Evolutionary conservation across 2,329 filamentous ascomycete genomes (phyloP).

Genomic region (Pseudomassariella vexata): DNA sequence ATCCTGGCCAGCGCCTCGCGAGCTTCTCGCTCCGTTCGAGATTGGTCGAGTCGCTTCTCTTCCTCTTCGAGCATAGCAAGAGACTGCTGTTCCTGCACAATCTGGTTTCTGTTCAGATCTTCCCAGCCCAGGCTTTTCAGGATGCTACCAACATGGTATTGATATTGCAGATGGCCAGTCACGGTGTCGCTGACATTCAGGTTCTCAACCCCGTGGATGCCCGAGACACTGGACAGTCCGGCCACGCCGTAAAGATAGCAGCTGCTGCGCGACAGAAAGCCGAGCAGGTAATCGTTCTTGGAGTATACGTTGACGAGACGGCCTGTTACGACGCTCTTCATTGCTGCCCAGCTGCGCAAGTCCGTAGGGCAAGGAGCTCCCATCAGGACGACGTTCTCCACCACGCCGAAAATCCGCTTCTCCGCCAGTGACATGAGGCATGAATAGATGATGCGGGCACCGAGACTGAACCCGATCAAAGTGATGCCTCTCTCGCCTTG

Average conservation of each 20-base stretch:
- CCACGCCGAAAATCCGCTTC: conserved; percentile 72
- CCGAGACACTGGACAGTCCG: conserved; percentile 69
- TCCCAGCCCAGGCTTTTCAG: conserved; percentile 65
- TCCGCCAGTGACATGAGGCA: conserved; percentile 74
- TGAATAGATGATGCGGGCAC: conserved; percentile 75
- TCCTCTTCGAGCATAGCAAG: conserved; percentile 21
- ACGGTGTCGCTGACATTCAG: conserved; percentile 60
- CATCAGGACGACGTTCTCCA: conserved; percentile 81
- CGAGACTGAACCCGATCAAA: conserved; percentile 75
- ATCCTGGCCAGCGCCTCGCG: background rate
- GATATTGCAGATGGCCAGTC: conserved; percentile 65
- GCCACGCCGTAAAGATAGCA: conserved; percentile 80
- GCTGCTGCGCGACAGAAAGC: conserved; percentile 78
- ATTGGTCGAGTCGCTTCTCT: conserved; percentile 11
- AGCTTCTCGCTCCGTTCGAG: conserved; percentile 3
- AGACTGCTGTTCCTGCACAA: conserved; percentile 23
- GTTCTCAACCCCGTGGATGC: conserved; percentile 62
- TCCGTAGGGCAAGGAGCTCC: conserved; percentile 74
- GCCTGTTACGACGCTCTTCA: conserved; percentile 74
- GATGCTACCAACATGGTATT: conserved; percentile 60
- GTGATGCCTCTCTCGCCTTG: conserved; percentile 80
- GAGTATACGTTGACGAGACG: conserved; percentile 89
- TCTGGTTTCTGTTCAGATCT: conserved; percentile 44
- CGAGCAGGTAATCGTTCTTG: conserved; percentile 80
- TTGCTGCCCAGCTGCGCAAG: conserved; percentile 65